A percentile compares a stretch with the other conserved stretches of the same genome.
Conservation (phyloP, 495 filamentous ascomycete genomes). For the Lindgomyces ingoldianus region DNA sequence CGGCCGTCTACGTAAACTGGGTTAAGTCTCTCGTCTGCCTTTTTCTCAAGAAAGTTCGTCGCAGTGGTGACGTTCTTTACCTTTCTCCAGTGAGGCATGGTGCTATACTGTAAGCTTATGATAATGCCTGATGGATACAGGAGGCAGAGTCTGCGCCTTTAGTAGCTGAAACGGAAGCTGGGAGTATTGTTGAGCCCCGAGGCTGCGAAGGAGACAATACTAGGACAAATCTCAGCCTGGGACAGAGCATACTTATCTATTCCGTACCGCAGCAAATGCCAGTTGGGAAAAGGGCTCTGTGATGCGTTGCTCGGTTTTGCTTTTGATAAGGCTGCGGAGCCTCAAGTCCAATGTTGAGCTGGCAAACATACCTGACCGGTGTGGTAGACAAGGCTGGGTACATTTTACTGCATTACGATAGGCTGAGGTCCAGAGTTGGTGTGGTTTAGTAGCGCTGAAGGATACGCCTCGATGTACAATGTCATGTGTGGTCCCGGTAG, state of each 20-base stretch:
- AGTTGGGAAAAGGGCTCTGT: neutral
- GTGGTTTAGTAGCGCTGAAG: no score
- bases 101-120: neutral
- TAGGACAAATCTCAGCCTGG: neutral
- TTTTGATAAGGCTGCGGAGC: neutral
- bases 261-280: neutral
- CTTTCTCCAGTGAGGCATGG: neutral
- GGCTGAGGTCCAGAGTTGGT: neutral
- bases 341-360: neutral
- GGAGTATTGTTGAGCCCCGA: no score
- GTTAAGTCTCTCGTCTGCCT: neutral
- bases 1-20: neutral
- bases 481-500: neutral
- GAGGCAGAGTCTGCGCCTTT: no score
- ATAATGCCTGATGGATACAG: no score
- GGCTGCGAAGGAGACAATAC: neutral
- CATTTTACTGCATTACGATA: neutral
- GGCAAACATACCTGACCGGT: no score
- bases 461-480: no score
- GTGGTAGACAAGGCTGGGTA: neutral
- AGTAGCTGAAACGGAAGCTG: no score
- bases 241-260: neutral
- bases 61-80: neutral
- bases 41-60: neutral
- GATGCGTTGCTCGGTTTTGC: neutral